Conservation (phyloP, 768 basidiomycete genomes). For the Leccinum barrowsii region DNA sequence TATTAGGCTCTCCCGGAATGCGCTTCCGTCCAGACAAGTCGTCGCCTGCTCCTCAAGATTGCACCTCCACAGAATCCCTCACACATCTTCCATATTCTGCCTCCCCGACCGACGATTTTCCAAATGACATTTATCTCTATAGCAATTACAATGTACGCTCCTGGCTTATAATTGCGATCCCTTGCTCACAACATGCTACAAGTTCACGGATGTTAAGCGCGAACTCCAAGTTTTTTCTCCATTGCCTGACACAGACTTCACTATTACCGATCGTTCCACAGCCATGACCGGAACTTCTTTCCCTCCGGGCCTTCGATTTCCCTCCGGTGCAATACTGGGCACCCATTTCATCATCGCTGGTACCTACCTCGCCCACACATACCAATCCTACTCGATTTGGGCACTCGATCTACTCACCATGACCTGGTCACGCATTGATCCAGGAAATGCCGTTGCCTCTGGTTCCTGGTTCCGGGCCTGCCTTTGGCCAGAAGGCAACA, state of each 20-base stretch:
- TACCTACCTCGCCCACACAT: conserved; percentile 90
- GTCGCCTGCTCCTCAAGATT: conserved; percentile 40
- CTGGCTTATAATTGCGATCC: background rate
- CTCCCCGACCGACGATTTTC: conserved; percentile 65
- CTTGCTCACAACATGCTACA: conserved; percentile 12
- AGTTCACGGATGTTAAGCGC: conserved; percentile 94
- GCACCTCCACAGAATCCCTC: conserved; percentile 56
- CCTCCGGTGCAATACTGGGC: conserved; percentile 89
- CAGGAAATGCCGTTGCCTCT: conserved; percentile 76
- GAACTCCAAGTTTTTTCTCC: conserved; percentile 92
- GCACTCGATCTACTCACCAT: conserved; percentile 81
- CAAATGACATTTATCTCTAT: conserved; percentile 86
- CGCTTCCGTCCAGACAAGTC: conserved; percentile 54
- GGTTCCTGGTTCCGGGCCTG: conserved; percentile 97
- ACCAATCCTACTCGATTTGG: conserved; percentile 96
- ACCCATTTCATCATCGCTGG: conserved; percentile 91
- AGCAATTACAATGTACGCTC: conserved; percentile 89
- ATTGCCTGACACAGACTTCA: conserved; percentile 69
- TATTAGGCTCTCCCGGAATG: conserved; percentile 52
- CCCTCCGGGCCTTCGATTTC: conserved; percentile 95
- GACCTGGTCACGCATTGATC: conserved; percentile 86
- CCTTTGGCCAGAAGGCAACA: conserved; percentile 80
- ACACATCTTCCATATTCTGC: conserved; percentile 77
- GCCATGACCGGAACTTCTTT: conserved; percentile 79
- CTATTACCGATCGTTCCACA: conserved; percentile 74